Percentiles rank a stretch among this genome's conserved stretches.
Conservation (phyloP, 2,329 filamentous ascomycete genomes). For the Nannizziopsis arthrosporioides region DNA sequence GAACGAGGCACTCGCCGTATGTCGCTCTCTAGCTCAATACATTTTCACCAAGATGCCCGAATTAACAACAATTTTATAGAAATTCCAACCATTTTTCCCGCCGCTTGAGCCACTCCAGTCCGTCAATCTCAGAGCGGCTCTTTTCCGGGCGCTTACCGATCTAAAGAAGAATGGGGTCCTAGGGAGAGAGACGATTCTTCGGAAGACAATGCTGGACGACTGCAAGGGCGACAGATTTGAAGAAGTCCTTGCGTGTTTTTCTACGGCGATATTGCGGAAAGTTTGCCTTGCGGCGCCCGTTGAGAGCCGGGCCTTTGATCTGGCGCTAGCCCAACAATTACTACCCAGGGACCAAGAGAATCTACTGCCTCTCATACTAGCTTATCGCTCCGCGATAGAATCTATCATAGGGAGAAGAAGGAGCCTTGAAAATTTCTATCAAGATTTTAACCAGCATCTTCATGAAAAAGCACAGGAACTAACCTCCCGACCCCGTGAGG, state of each 20-base stretch:
- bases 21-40: conserved; percentile 14
- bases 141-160: conserved; percentile 69
- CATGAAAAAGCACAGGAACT: conserved; percentile 51
- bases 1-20: conserved; percentile 60
- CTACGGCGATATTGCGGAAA: conserved; percentile 68
- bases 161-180: conserved; percentile 79
- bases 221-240: conserved; percentile 86
- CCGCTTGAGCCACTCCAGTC: conserved; percentile 83
- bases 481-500: conserved; percentile 20
- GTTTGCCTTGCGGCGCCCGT: conserved; percentile 29
- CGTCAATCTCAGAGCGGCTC: conserved; percentile 71
- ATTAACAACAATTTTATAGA: conserved; percentile 41
- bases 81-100: conserved; percentile 81
- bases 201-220: conserved; percentile 94
- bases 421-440: conserved; percentile 47
- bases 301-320: conserved; percentile 5
- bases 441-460: conserved; percentile 54
- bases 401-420: conserved; percentile 49
- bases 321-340: conserved; percentile 33
- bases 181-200: conserved; percentile 64
- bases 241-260: conserved; percentile 74
- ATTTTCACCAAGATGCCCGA: neutral
- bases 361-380: conserved; percentile 56
- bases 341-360: conserved; percentile 26
- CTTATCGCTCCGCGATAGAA: conserved; percentile 58